Conservation (phyloP, 2,329 filamentous ascomycete species). For the Aspergillus sclerotialis region DNA sequence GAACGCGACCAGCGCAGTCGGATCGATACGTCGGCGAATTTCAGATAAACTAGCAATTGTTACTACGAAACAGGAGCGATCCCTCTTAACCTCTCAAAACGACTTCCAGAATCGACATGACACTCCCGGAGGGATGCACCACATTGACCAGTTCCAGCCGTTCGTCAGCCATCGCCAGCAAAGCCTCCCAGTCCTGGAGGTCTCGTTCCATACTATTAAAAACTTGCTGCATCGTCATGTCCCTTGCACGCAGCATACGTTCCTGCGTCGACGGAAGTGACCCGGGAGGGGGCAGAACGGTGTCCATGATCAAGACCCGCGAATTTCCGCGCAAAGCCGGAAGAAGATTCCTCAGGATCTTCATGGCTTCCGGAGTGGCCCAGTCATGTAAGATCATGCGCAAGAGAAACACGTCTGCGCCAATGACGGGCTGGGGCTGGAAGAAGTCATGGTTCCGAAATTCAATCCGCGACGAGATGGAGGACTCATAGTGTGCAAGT, state of each 20-base stretch:
- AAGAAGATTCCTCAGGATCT: slow-evolving; percentile 26
- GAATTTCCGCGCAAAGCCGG: slow-evolving; percentile 20
- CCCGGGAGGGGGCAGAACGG: slow-evolving; percentile 23
- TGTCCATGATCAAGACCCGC: slow-evolving; percentile 23
- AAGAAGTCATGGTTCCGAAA: slow-evolving; percentile 24
- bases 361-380: slow-evolving; percentile 25
- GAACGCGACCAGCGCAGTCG: too few relatives aligned
- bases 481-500: neutral
- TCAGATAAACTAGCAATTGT: too few relatives aligned
- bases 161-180: slow-evolving; percentile 5
- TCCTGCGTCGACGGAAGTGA: neutral
- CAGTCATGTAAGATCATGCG: slow-evolving; percentile 10
- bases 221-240: neutral
- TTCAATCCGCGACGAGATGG: slow-evolving; percentile 4
- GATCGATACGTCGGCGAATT: too few relatives aligned
- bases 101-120: too few relatives aligned
- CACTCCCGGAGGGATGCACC: neutral
- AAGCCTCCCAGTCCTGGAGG: neutral
- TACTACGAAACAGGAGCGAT: too few relatives aligned
- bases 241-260: neutral
- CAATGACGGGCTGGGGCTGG: slow-evolving; percentile 17
- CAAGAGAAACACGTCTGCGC: slow-evolving; percentile 24
- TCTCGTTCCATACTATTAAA: neutral
- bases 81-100: too few relatives aligned
- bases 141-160: neutral